phyloP scores from a whole-genome alignment of 148 eudicot species.

The Euryodendron excelsum region DNA sequence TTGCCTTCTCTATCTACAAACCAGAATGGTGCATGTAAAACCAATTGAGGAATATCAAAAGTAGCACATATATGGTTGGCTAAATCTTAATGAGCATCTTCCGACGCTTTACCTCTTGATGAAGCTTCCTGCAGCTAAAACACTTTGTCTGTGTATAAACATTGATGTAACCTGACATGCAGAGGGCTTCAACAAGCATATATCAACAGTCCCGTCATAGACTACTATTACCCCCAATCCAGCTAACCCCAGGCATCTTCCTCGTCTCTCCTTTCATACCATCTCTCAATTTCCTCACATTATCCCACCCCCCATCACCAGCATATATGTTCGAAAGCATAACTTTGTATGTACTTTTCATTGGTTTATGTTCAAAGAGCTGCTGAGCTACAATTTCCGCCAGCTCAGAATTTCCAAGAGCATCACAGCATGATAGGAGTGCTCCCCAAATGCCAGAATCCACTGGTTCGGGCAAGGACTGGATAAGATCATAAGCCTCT shows the following conservation, averaged over 20 bases:
- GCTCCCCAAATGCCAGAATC: slow-evolving; percentile 86
- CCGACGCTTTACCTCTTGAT: neutral
- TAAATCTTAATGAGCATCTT: neutral
- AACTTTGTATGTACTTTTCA: slow-evolving; percentile 40
- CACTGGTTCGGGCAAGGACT: slow-evolving; percentile 50
- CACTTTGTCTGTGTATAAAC: neutral
- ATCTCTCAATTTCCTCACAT: slow-evolving; percentile 60
- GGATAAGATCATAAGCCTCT: slow-evolving; percentile 59
- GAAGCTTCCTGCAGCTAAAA: neutral
- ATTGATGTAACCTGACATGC: neutral
- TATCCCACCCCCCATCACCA: slow-evolving; percentile 68
- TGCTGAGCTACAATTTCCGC: slow-evolving; percentile 49
- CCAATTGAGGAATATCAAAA: too few relatives aligned
- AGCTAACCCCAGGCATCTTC: slow-evolving; percentile 67
- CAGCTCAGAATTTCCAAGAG: slow-evolving; percentile 50
- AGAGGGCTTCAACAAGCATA: neutral
- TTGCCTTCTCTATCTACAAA: too few relatives aligned
- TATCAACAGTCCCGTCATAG: neutral
- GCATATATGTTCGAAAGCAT: slow-evolving; percentile 77
- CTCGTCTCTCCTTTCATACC: slow-evolving; percentile 26
- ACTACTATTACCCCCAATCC: slow-evolving; percentile 36
- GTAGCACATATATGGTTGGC: neutral
- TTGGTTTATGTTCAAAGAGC: slow-evolving; percentile 26
- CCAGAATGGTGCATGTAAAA: neutral
- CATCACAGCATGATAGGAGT: slow-evolving; percentile 72